These are phyloP conservation scores for Phaffia rhodozyma DNA, from an alignment of 1,284 basidiomycete species.

Conservation along the genomic window DNA sequence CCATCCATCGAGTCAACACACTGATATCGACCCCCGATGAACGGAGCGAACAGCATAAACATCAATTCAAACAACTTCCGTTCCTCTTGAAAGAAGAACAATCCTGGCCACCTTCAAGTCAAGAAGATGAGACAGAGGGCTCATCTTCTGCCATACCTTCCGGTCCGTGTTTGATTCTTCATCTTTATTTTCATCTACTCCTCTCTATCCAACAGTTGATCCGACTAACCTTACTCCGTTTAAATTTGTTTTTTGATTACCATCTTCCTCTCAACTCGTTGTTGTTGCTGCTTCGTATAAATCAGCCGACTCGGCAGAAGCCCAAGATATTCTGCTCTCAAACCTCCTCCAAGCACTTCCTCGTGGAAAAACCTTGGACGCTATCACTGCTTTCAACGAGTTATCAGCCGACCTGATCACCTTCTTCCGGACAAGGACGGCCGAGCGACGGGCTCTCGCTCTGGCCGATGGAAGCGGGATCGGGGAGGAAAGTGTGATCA, in stretches of 20 bases:
- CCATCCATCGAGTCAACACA: too few species aligned
- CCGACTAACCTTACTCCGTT: not conserved
- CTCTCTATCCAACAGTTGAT: not conserved
- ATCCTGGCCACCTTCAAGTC: not conserved
- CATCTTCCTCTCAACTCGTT: not conserved
- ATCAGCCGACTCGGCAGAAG: too few species aligned
- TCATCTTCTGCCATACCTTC: not conserved
- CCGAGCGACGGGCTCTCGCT: too few species aligned
- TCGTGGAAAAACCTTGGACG: not conserved
- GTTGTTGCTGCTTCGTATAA: too few species aligned
- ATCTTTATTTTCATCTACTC: not conserved
- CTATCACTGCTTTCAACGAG: conserved; percentile 4
- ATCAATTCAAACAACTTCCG: not conserved
- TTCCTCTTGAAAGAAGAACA: conserved; percentile 9
- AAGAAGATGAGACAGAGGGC: not conserved
- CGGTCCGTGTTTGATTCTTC: too few species aligned
- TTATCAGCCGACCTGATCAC: not conserved
- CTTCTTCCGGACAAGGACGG: not conserved
- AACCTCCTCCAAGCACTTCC: conserved; percentile 1
- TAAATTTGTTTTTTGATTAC: not conserved
- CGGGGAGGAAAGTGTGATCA: not conserved
- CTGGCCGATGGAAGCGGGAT: too few species aligned
- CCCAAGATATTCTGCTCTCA: not conserved
- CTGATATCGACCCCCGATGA: not conserved
- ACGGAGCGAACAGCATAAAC: not conserved